These are phyloP conservation scores for Podospora bellae-mahoneyi DNA, from an alignment of 495 filamentous ascomycete species.

Conservation along the genomic window DNA sequence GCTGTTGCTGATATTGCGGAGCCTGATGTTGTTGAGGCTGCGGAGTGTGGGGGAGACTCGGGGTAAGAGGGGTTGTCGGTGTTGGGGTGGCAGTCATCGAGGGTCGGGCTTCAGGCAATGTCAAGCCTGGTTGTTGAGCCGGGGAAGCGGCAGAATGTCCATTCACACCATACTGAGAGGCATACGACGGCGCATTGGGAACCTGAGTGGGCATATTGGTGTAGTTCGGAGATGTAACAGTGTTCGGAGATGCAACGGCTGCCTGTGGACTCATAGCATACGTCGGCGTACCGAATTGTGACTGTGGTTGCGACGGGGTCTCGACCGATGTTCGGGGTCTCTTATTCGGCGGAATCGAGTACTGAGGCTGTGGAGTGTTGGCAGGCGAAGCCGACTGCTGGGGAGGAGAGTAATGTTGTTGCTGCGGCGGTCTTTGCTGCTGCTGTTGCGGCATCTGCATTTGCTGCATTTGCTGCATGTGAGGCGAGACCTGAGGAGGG, in stretches of 20 bases:
- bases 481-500: constrained; percentile 23
- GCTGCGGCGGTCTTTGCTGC: constrained; percentile 31
- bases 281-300: constrained; percentile 18
- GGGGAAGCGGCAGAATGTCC: constrained; percentile 20
- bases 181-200: constrained; percentile 16
- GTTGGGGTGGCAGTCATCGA: constrained; percentile 31
- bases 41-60: constrained; percentile 17
- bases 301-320: constrained; percentile 41
- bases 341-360: constrained; percentile 57
- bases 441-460: constrained; percentile 43
- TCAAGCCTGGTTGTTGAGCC: constrained; percentile 18
- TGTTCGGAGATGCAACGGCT: constrained; percentile 11
- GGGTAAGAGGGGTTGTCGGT: constrained; percentile 12
- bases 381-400: constrained; percentile 40
- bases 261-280: constrained; percentile 23
- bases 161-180: constrained; percentile 24
- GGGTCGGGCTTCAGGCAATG: constrained; percentile 25
- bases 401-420: constrained; percentile 34
- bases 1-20: background rate
- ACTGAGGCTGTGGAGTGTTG: constrained; percentile 23
- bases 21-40: background rate
- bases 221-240: constrained; percentile 23
- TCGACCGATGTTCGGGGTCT: constrained; percentile 67
- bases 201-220: constrained; percentile 15
- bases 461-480: constrained; percentile 14